phyloP scores from a whole-genome alignment of 148 eudicot species.

The Amaranthus palmeri region DNA sequence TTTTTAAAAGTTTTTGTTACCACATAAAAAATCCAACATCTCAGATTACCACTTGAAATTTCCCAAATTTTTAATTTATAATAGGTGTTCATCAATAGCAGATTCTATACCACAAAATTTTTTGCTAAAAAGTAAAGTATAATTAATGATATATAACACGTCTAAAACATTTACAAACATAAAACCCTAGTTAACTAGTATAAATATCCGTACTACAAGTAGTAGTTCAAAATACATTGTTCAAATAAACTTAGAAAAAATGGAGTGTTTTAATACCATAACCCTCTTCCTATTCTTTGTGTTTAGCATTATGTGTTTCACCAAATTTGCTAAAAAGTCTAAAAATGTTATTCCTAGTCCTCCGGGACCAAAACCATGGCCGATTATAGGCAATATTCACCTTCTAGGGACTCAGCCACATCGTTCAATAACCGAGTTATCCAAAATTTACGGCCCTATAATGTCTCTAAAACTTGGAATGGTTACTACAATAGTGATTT shows the following conservation, averaged over 20 bases:
- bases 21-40: too few species aligned
- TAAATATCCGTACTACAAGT: neutral
- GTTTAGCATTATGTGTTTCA: neutral
- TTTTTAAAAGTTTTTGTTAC: too few species aligned
- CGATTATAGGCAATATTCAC: conserved; percentile 39
- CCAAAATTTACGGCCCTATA: conserved; percentile 36
- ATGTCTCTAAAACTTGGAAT: conserved; percentile 43
- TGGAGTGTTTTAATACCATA: neutral
- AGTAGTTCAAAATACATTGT: neutral
- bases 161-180: neutral
- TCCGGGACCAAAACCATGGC: conserved; percentile 38
- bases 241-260: neutral
- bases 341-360: conserved; percentile 18
- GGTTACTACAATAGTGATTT: conserved; percentile 28
- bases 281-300: neutral
- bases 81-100: too few species aligned
- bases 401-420: conserved; percentile 34
- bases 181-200: neutral
- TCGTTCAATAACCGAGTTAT: conserved; percentile 24
- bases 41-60: too few species aligned
- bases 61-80: too few species aligned
- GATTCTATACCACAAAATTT: too few species aligned
- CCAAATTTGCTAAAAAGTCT: neutral
- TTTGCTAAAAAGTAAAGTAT: too few species aligned
- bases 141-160: too few species aligned